Evolutionary conservation across 495 filamentous ascomycete species (phyloP), one percentile per base, ranked within the genome.

Genomic region (Apiosordaria backusii): DNA sequence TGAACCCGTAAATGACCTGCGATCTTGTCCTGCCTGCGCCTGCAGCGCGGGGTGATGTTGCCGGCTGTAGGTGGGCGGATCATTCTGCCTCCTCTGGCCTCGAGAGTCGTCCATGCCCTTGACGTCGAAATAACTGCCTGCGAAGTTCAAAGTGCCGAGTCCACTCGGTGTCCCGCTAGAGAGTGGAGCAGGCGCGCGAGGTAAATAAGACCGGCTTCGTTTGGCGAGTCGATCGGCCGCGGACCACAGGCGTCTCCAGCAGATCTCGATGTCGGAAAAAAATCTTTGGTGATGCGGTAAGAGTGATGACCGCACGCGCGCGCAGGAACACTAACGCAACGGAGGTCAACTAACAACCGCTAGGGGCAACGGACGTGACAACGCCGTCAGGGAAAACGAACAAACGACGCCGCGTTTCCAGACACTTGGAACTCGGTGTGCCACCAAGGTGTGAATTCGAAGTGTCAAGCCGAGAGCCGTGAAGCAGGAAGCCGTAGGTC

Each of bases 51-150:
- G 73, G 45, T 76, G 70, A 67, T 81, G 84, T 67, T 81, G 76
- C 50, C 77, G 68, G 67, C 77, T 81, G 67, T 80, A 78, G 29
- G 68, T 72, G 65, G 85, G 81, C 76, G 84, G 80, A 72, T 90
- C 89, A 83, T 90, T 85, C 78, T 87, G 88, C 85, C 89, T 87
- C 77, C 87, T 83, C 76, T 83, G 85, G 67, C 82, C 83, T 72
- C 80, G 79, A 73, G 87, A 84, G 80, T 89, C 87, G 83, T 91
- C 89, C 89, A 92, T 92, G 61, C 81, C 86, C 82, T 79, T 75
- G 67, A 19, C 55, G 27, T 80, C 74, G 66, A 72, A 75, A 73
- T 75, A 70, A 76, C 78, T 72, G 70, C 69, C 70, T 74, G 76
- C 78, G 74, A 65, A 58, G 76, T 80, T 75, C 77, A 72, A 77